Conservation (phyloP, 176 grass and related monocot species). For the Olyra latifolia region DNA sequence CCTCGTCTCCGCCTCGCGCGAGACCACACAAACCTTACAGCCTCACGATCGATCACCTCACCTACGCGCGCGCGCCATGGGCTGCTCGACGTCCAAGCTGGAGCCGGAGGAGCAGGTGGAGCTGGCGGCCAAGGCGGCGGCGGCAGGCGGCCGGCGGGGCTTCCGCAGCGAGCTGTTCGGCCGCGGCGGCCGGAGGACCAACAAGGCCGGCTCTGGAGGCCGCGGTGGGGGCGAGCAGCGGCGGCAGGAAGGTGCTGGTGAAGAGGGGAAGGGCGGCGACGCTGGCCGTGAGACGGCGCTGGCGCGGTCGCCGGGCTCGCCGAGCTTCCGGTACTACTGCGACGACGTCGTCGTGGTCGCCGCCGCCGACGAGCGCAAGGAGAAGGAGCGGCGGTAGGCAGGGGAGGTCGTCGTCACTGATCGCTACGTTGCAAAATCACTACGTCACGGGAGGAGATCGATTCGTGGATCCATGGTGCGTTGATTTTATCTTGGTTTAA, state of each 20-base stretch:
- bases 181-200: background rate
- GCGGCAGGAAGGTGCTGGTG: background rate
- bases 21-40: background rate
- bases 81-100: background rate
- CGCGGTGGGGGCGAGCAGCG: background rate
- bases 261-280: too few relatives aligned
- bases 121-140: background rate
- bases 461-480: background rate
- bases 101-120: background rate
- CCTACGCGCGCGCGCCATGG: background rate
- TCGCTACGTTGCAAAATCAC: background rate
- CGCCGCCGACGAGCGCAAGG: background rate
- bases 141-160: background rate
- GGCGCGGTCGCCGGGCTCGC: background rate
- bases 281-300: background rate
- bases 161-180: background rate
- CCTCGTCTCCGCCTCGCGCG: background rate
- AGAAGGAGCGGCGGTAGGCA: background rate
- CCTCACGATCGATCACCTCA: background rate
- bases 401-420: background rate
- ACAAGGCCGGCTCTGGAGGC: background rate
- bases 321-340: conserved; percentile 22
- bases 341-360: background rate
- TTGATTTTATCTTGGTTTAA: too few relatives aligned
- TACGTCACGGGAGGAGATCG: too few relatives aligned